Base-by-base conservation (phyloP, 805 yeast genomes). In the Monosporozyma siamensis region DNA sequence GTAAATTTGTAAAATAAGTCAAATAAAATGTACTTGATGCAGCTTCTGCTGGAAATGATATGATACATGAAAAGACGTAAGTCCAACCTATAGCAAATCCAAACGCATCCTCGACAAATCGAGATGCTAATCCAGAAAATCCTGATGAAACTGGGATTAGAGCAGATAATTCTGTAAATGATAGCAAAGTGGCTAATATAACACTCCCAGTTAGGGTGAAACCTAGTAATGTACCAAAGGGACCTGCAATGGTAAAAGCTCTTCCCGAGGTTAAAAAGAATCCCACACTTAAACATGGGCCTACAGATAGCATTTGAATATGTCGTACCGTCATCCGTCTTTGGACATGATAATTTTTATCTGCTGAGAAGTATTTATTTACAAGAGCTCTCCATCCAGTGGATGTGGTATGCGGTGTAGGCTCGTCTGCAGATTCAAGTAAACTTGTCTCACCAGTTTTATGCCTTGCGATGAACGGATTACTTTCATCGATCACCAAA, bases 11-110 rank as follows among this genome's bases (percentile, higher is more conserved):
- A 55, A 78, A 87, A 54, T 78, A 86, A 36, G 82, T 78, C 29
- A 78, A 59, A 67, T 76, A 71, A 21, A 76, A 71, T 45, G 76
- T 75, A 42, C 72, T 79, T 1, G 85, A 83, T 11, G 77, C 80
- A 48, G 80, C 69, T 55, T 80, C 84, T 50, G 75, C 73, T 12
- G 86, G 82, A 10, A 78, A 70, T 23, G 76, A 68, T 46, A 79
- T 69, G 47, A 75, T 68, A 53, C 72, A 69, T 48, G 77, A 69
- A 53, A 78, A 74, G 72, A 50, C 68, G 59, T 78, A 79, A 35
- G 74, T 74, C 68, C 77, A 78, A 26, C 86, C 86, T 48, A 80
- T 68, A 4, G 83, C 80, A 59, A 78, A 78, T 9, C 85, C 87
- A 52, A 76, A 73, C 4, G 83, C 74, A 37, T 74, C 78, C 52